These are phyloP conservation scores for Neopestalotiopsis rosae DNA, from an alignment of 2,329 filamentous ascomycete species.

Conservation along the genomic window DNA sequence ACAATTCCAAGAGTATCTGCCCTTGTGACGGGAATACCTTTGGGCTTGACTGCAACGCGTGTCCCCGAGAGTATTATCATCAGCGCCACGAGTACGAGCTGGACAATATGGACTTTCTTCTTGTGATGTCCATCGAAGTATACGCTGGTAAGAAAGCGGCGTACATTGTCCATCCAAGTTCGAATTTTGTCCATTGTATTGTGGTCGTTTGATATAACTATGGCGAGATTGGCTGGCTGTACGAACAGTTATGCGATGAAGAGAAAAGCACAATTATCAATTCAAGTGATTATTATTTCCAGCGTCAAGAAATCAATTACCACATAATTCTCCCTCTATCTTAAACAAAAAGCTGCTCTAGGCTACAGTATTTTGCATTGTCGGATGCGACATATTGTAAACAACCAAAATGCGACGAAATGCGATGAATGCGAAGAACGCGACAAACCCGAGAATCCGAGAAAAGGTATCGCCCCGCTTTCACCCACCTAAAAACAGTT, in stretches of 20 bases:
- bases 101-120: background rate
- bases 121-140: background rate
- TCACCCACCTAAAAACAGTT: background rate
- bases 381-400: too few relatives aligned
- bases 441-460: background rate
- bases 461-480: background rate
- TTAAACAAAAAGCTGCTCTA: too few relatives aligned
- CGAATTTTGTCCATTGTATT: background rate
- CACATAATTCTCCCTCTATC: too few relatives aligned
- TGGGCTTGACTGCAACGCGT: background rate
- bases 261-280: background rate
- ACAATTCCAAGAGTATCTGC: background rate
- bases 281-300: background rate
- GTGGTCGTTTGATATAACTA: background rate
- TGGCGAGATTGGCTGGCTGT: background rate
- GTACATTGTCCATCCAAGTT: background rate
- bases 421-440: background rate
- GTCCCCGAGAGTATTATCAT: background rate
- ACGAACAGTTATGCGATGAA: background rate
- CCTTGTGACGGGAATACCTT: background rate
- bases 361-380: too few relatives aligned
- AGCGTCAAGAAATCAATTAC: too few relatives aligned
- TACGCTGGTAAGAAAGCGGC: background rate
- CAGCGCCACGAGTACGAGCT: background rate
- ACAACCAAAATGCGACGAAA: background rate